Base-by-base conservation (phyloP, 805 yeast genomes). In the Lipomyces spencermartinsiae region DNA sequence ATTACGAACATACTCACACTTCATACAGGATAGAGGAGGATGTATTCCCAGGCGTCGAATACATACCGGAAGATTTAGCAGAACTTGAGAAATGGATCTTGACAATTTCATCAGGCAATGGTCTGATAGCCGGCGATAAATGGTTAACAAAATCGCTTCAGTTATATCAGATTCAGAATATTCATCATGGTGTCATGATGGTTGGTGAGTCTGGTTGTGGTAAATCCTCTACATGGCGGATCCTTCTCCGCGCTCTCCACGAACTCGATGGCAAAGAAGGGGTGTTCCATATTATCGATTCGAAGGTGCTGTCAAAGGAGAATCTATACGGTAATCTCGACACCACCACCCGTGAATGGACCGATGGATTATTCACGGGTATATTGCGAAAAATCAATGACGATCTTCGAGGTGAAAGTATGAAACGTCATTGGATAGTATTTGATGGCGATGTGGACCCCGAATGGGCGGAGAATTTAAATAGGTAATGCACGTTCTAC, bases 401-500 rank as follows among this genome's bases (percentile, higher is more conserved):
- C 2, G 88, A 88, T 69, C 71, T 84, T 16, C 80, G 90, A 57
- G 92, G 92, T 0, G 93, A 90, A 69, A 70, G 79, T 1, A 43
- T 65, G 1, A 86, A 84, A 67, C 77, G 82, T 2, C 83, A 87
- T 16, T 93, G 97, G 95, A 83, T 94, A 67, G 83, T 93, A 0
- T 90, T 94, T 75, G 98, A 94, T 78, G 96, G 98, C 53, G 97
- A 92, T 73, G 85, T 94, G 46, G 98, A 94, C 75, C 98, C 98
- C 0, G 88, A 86, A 53, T 94, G 98, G 97, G 92, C 92, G 0
- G 98, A 94, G 74, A 89, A 90, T 65, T 80, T 94, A 71, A 94
- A 94, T 79, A 69, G 73, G 73, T 70, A 63, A 7, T 59, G 8
- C 10, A n/a, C n/a, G 19, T 9, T 16, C 49, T 43, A 6, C 16